Base-by-base conservation (phyloP, 1,139 yeast genomes). In the Pneumocystis carinii region DNA sequence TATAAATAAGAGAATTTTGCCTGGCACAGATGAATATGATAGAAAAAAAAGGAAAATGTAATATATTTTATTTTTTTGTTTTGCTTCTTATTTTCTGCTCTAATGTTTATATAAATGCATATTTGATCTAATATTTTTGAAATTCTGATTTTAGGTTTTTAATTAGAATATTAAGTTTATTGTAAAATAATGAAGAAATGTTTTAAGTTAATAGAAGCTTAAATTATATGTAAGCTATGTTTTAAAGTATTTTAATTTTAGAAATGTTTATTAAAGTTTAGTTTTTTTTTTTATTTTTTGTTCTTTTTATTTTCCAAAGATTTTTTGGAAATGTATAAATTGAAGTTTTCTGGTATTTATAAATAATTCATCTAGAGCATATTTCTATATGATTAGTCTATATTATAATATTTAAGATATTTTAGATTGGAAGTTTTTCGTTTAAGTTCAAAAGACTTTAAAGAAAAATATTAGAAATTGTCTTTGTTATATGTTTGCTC, bases 1-100 rank as follows among this genome's bases (percentile, higher is more conserved):
- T 57, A 57, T 57, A 37, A 57, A 57, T 57, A 57, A 57, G 27
- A 12, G 59, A 19, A 57, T 39, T 37, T 57, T 57, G 14, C 55
- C 55, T 24, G 55, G 55, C 24, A 48, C 55, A 48, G 55, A 48
- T 24, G 55, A 48, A 5, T 48, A 48, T 48, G 15, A 48, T 48
- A 48, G 55, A 19, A 48, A 48, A 24, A 48, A 24, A 48, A 48
- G 55, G 32, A 48, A 24, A 12, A 24, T 48, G 3, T 48, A 24
- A 12, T 19, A 7, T 48, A 3, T 48, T 48, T 24, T 12, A 17
- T n/a, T n/a, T n/a, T 24, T 41, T 41, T 6, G 12, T 48, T 48
- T 5, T 48, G 15, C n/a, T 14, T 37, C n/a, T 8, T 37, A 24
- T 41, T 41, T 41, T n/a, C 27, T 24, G 12, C 27, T 24, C 10